Evolutionary conservation across 345 rosid species (phyloP).

Genomic region (Eucalyptus grandis): DNA sequence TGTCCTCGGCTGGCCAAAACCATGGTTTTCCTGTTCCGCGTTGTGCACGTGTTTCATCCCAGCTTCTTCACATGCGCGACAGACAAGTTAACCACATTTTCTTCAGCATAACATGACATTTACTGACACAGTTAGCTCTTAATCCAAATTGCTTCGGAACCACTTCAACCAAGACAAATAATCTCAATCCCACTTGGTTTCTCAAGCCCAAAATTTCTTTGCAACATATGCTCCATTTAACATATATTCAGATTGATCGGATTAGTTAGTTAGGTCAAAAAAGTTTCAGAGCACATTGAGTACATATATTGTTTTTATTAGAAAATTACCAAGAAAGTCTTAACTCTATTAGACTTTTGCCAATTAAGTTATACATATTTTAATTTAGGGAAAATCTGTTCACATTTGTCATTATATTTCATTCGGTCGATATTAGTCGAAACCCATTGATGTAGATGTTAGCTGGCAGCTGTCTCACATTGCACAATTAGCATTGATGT

Average conservation of each 20-base stretch:
- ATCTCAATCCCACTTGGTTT: background rate
- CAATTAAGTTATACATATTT: no score
- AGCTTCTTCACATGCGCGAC: background rate
- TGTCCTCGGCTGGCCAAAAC: background rate
- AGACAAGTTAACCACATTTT: background rate
- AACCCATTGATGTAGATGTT: rapidly evolving
- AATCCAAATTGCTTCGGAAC: background rate
- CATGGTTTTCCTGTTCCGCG: background rate
- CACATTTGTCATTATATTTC: no score
- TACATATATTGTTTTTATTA: no score
- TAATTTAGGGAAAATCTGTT: no score
- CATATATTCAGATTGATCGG: background rate
- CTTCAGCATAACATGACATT: background rate
- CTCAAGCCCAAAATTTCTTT: background rate
- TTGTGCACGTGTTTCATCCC: background rate
- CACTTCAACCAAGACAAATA: background rate
- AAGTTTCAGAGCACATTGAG: no score
- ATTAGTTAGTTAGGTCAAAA: rapidly evolving
- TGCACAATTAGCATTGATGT: rapidly evolving
- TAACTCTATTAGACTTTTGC: no score
- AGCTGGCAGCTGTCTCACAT: rapidly evolving
- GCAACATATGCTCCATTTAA: background rate
- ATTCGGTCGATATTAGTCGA: no score
- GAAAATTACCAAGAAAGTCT: no score
- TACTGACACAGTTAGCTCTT: background rate